These are phyloP conservation scores for Colletotrichum lentis DNA, from an alignment of 2,329 filamentous ascomycete species.

Conservation along the genomic window DNA sequence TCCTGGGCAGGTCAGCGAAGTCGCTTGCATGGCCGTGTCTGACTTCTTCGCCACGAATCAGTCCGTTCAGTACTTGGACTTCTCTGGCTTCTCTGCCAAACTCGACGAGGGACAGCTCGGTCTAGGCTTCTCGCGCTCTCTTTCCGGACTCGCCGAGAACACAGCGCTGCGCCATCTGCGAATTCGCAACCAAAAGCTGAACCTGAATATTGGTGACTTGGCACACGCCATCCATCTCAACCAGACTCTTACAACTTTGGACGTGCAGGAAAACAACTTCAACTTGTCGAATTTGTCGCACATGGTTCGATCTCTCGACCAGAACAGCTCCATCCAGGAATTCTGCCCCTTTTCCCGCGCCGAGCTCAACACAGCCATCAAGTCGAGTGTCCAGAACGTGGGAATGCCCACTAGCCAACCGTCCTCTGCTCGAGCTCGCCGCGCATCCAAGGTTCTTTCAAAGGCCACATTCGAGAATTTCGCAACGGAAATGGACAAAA, in stretches of 20 bases:
- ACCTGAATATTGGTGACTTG: constrained; percentile 62
- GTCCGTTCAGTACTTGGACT: constrained; percentile 61
- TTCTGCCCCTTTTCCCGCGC: constrained; percentile 54
- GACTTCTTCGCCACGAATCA: constrained; percentile 61
- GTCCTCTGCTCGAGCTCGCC: constrained; percentile 24
- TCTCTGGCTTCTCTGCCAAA: constrained; percentile 66
- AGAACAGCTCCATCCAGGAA: constrained; percentile 54
- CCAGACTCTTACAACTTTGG: constrained; percentile 59
- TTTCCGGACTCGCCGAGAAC: constrained; percentile 58
- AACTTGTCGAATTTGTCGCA: constrained; percentile 61
- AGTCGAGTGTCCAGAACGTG: constrained; percentile 41
- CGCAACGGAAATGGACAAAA: constrained; percentile 40
- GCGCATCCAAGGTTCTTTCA: constrained; percentile 35
- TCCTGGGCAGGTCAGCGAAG: constrained; percentile 55
- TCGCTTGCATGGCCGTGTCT: constrained; percentile 59
- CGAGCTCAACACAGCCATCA: constrained; percentile 49
- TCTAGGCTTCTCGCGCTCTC: constrained; percentile 59
- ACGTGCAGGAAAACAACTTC: constrained; percentile 64
- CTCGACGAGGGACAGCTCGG: constrained; percentile 66
- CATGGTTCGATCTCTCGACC: constrained; percentile 54
- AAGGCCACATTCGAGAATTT: constrained; percentile 35
- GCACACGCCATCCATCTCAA: constrained; percentile 60
- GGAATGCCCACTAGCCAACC: constrained; percentile 28
- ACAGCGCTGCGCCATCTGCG: constrained; percentile 59
- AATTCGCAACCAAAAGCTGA: constrained; percentile 64